These are phyloP conservation scores for Penicillium samsonianum DNA, from an alignment of 495 filamentous ascomycete genomes.

Conservation along the genomic window DNA sequence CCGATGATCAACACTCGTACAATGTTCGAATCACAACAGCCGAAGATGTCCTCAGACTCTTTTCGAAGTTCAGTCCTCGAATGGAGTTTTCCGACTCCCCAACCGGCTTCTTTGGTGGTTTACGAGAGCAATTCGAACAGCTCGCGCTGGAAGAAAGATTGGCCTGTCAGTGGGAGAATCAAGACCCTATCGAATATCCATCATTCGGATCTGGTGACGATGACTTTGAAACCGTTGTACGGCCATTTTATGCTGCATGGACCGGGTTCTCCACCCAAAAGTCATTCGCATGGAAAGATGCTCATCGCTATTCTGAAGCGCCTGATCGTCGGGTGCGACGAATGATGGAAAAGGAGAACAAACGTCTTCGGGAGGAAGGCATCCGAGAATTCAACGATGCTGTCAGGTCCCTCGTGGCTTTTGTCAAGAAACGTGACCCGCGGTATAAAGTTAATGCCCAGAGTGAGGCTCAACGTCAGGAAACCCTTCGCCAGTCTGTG, in stretches of 20 bases:
- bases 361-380: slow-evolving; percentile 75
- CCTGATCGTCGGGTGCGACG: slow-evolving; percentile 82
- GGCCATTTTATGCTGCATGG: slow-evolving; percentile 83
- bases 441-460: slow-evolving; percentile 70
- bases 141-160: slow-evolving; percentile 79
- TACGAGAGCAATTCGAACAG: slow-evolving; percentile 72
- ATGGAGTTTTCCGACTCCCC: slow-evolving; percentile 76
- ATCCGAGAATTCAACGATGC: slow-evolving; percentile 90
- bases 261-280: slow-evolving; percentile 80
- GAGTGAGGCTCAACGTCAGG: slow-evolving; percentile 78
- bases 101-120: slow-evolving; percentile 77
- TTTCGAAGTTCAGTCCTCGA: slow-evolving; percentile 73
- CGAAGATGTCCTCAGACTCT: slow-evolving; percentile 70
- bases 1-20: slow-evolving; percentile 56
- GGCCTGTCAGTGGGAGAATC: slow-evolving; percentile 67
- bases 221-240: slow-evolving; percentile 68
- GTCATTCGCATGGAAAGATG: slow-evolving; percentile 85
- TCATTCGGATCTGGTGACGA: slow-evolving; percentile 73
- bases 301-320: slow-evolving; percentile 77
- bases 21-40: slow-evolving; percentile 72
- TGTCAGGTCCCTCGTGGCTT: slow-evolving; percentile 81
- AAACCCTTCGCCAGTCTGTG: slow-evolving; percentile 72
- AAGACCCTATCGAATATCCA: slow-evolving; percentile 65
- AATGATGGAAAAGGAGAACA: slow-evolving; percentile 95
- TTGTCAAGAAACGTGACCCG: slow-evolving; percentile 91